Conservation (phyloP, 2,329 filamentous ascomycete genomes). For the Cladophialophora immunda region DNA sequence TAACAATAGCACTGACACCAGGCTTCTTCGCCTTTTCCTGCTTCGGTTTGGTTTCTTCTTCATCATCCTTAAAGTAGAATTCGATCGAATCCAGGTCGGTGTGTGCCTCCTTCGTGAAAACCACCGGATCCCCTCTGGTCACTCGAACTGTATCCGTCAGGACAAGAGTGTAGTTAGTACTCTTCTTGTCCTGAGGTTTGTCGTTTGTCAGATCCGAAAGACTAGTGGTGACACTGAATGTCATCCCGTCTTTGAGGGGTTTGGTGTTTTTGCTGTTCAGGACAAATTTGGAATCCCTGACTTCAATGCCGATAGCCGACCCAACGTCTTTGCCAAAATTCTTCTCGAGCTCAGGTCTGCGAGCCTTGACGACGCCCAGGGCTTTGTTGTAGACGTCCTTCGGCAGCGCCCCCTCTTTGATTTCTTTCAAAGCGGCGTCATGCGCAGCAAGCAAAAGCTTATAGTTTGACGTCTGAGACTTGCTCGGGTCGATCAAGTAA, state of each 20-base stretch:
- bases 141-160: conserved; percentile 94
- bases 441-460: conserved; percentile 86
- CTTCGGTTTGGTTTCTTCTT: conserved; percentile 79
- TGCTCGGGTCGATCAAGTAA: conserved; percentile 96
- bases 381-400: conserved; percentile 96
- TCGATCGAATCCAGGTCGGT: conserved; percentile 93
- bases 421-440: conserved; percentile 87
- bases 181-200: conserved; percentile 86
- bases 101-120: conserved; percentile 93
- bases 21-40: conserved; percentile 89
- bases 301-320: conserved; percentile 91
- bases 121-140: conserved; percentile 65
- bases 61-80: conserved; percentile 98
- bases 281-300: conserved; percentile 81
- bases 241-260: conserved; percentile 94
- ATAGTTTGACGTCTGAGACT: conserved; percentile 93
- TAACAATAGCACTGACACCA: conserved; percentile 84
- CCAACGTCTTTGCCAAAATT: conserved; percentile 94
- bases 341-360: conserved; percentile 94
- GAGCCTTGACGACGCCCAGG: conserved; percentile 78
- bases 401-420: conserved; percentile 82
- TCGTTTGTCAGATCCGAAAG: conserved; percentile 90
- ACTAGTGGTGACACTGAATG: conserved; percentile 86
- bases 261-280: conserved; percentile 87
- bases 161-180: conserved; percentile 86